Base-by-base conservation (phyloP, 2,329 filamentous ascomycete species). In the Pseudogymnoascus sp. region DNA sequence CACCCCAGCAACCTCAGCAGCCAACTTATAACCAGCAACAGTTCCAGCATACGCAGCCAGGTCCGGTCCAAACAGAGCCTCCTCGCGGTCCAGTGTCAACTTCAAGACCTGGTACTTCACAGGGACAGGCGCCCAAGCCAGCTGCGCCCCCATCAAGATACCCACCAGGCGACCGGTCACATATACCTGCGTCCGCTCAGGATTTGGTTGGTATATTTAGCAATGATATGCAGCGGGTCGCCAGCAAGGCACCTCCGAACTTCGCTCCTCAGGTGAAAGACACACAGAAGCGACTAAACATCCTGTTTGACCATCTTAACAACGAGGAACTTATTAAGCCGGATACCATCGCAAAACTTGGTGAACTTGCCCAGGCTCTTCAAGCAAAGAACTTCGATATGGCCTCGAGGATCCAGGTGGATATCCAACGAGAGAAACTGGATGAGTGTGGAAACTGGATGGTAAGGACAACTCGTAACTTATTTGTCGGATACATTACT, bases 231-330 rank as follows among this genome's bases (percentile, higher is more conserved):
- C 87, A 93, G 69, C 89, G 92, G 35, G 89, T 99, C 61, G 92
- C 92, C 64, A 78, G 86, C 33, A 88, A 90, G 68, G 94, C 94
- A 0, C 94, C 94, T 15, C 80, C 87, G n/a, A 87, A 87, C 13
- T 97, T 94, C 77, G 87, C 90, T 65, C 82, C 87, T 12, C 92
- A 97, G 73, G 92, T 99, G 18, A 89, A 91, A 69, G 94, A 97
- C 73, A 94, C 92, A 1, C 90, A 96, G 73, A 96, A 96, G 77
- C 87, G 94, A 29, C 82, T 99, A 63, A 90, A 89, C 69, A 87
- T 97, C 59, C 79, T 99, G n/a, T 97, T 97, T 73, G 93, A 99
- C 72, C 92, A 97, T 74, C 80, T 99, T 55, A 99, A 97, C 81
- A 97, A 97, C 67, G 89, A 92, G 71, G 92, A 97, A 71, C 79